phyloP scores from a whole-genome alignment of 148 eudicot genomes.

The Amaranthus palmeri region DNA sequence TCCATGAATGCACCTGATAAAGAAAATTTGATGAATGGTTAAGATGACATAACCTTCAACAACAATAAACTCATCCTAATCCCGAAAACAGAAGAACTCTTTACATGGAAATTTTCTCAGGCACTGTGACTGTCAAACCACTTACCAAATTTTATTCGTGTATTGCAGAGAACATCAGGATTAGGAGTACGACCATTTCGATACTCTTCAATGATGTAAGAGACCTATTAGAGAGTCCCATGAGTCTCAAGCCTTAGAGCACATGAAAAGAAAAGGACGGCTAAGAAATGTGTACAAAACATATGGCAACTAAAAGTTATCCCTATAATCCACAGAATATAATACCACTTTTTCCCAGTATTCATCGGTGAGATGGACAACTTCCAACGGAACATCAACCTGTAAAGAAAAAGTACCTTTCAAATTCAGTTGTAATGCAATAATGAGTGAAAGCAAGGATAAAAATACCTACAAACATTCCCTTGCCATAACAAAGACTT shows the following conservation, averaged over 20 bases:
- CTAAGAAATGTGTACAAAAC: conserved; percentile 4
- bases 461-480: not conserved
- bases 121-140: not conserved
- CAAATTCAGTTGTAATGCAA: conserved; percentile 13
- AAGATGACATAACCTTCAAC: not conserved
- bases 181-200: conserved; percentile 94
- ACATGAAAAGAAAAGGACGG: not conserved
- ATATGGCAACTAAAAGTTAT: not conserved
- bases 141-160: conserved; percentile 96
- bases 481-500: not conserved
- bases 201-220: conserved; percentile 88
- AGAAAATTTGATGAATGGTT: not conserved
- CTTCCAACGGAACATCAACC: conserved; percentile 86
- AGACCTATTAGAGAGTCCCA: conserved; percentile 56
- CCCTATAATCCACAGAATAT: not conserved
- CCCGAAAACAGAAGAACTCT: not conserved
- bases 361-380: conserved; percentile 93
- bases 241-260: conserved; percentile 23
- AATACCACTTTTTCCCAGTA: conserved; percentile 95
- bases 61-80: not conserved
- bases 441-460: conserved; percentile 8
- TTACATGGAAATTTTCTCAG: not conserved
- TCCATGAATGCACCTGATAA: conserved; percentile 88
- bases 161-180: conserved; percentile 96
- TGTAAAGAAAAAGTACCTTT: conserved; percentile 32